These are phyloP conservation scores for Alternaria arbusti DNA, from an alignment of 2,329 filamentous ascomycete genomes.

Conservation along the genomic window DNA sequence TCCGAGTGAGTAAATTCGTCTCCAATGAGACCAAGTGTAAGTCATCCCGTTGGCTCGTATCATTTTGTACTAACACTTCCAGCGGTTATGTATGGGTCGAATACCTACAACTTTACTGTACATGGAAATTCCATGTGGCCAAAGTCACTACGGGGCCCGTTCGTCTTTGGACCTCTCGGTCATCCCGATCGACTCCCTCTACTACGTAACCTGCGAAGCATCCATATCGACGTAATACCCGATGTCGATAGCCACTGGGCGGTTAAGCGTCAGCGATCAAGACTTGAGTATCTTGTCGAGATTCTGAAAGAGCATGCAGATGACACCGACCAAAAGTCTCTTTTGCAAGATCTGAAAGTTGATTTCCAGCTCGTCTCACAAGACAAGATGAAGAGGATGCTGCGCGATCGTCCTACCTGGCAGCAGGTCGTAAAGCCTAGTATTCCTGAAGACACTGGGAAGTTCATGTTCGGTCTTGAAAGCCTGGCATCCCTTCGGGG, in stretches of 20 bases:
- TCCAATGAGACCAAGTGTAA: conserved; percentile 24
- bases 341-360: conserved; percentile 20
- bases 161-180: conserved; percentile 27
- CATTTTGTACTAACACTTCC: neutral
- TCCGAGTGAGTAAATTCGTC: conserved; percentile 23
- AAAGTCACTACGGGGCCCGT: conserved; percentile 17
- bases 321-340: conserved; percentile 19
- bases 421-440: neutral
- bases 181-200: conserved; percentile 11
- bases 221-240: conserved; percentile 14
- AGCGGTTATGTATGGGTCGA: conserved; percentile 29
- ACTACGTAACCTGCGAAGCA: conserved; percentile 25
- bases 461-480: conserved; percentile 29
- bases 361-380: neutral
- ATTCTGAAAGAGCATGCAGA: conserved; percentile 28
- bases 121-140: conserved; percentile 8
- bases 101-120: conserved; percentile 26
- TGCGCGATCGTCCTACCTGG: neutral
- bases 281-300: conserved; percentile 28
- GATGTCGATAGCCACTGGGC: conserved; percentile 13
- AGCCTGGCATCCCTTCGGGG: conserved; percentile 21
- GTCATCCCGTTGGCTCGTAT: neutral
- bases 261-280: conserved; percentile 21
- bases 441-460: neutral
- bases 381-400: neutral